Conservation (phyloP, 768 basidiomycete genomes). For the Collybia sp. region DNA sequence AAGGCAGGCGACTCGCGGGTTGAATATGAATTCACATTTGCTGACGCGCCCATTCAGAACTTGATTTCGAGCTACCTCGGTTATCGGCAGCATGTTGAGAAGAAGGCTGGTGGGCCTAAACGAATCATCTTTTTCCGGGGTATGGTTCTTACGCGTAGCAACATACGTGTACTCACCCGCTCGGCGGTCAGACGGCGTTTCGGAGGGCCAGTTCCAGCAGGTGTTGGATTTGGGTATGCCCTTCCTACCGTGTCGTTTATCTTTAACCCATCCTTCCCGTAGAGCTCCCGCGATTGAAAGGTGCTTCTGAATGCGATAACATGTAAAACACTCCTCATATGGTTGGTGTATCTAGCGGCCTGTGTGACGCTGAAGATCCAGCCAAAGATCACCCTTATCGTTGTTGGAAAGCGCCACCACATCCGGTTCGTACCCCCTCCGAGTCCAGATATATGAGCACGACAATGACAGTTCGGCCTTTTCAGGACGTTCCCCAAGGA, state of each 20-base stretch:
- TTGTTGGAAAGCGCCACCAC: slow-evolving; percentile 79
- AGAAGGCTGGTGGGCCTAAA: slow-evolving; percentile 35
- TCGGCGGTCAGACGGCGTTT: slow-evolving; percentile 39
- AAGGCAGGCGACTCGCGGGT: slow-evolving; percentile 29
- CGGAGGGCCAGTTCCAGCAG: slow-evolving; percentile 44
- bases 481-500: slow-evolving; percentile 27
- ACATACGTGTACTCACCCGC: slow-evolving; percentile 14
- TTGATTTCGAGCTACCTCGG: slow-evolving; percentile 47
- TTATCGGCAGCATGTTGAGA: slow-evolving; percentile 50
- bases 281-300: slow-evolving; percentile 59
- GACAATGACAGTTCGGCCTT: slow-evolving; percentile 59
- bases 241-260: background rate
- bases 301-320: slow-evolving; percentile 26
- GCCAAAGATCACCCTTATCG: slow-evolving; percentile 68
- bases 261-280: slow-evolving; percentile 2
- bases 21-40: background rate
- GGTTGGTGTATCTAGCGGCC: slow-evolving; percentile 42
- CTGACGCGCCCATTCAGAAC: slow-evolving; percentile 30
- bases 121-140: slow-evolving; percentile 74
- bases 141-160: slow-evolving; percentile 16
- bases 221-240: slow-evolving; percentile 51
- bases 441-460: slow-evolving; percentile 26
- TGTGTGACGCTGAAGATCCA: slow-evolving; percentile 53
- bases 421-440: slow-evolving; percentile 28
- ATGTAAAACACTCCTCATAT: background rate